Evolutionary conservation across 257 asterid genomes (phyloP).

Genomic region (Gentiana dahurica): DNA sequence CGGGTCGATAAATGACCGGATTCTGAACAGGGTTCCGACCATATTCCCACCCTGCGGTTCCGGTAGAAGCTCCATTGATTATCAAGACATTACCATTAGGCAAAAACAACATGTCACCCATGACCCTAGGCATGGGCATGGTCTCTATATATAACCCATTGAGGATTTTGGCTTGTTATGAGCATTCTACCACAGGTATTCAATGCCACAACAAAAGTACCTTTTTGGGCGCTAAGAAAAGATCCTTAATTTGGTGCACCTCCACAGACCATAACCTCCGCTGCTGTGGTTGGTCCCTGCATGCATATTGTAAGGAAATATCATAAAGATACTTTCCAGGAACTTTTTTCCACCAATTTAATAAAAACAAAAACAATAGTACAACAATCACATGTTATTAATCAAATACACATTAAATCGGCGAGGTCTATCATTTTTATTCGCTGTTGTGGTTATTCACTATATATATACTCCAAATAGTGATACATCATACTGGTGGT

Average conservation of each 20-base stretch:
- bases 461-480: too few species aligned
- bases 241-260: slow-evolving; percentile 33
- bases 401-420: too few species aligned
- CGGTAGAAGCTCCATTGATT: slow-evolving; percentile 26
- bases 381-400: too few species aligned
- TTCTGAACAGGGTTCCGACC: slow-evolving; percentile 23
- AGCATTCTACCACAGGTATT: slow-evolving; percentile 30
- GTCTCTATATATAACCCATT: slow-evolving; percentile 13
- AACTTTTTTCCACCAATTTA: too few species aligned
- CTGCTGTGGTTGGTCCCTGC: neutral
- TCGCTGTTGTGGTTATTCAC: too few species aligned
- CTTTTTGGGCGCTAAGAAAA: neutral
- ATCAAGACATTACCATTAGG: slow-evolving; percentile 31
- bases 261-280: slow-evolving; percentile 36
- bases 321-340: too few species aligned
- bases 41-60: slow-evolving; percentile 30
- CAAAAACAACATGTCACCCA: slow-evolving; percentile 28
- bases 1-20: slow-evolving; percentile 27
- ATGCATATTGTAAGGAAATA: too few species aligned
- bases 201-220: slow-evolving; percentile 21
- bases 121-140: too few species aligned
- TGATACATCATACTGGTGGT: too few species aligned
- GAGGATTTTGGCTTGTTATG: slow-evolving; percentile 27
- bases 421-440: too few species aligned
- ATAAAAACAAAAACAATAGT: too few species aligned